Evolutionary conservation across 139 green algal species (phyloP).

Genomic region (Chlorella sp.): DNA sequence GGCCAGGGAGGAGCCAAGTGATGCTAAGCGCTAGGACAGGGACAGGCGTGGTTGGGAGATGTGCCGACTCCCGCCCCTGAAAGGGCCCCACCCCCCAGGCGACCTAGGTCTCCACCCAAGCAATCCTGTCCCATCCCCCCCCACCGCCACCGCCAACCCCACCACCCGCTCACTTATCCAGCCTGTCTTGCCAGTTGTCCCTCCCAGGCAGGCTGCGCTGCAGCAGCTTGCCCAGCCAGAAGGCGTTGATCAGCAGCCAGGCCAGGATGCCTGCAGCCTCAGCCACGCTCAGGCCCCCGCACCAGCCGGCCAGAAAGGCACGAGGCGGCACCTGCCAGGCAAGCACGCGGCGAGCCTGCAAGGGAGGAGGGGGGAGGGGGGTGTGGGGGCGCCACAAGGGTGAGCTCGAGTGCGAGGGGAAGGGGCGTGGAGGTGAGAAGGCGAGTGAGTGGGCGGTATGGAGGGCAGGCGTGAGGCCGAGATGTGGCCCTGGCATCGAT

Average conservation of each 20-base stretch:
- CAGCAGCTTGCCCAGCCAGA: not conserved
- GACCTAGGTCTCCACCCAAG: too few relatives aligned
- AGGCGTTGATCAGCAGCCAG: slow-evolving; percentile 23
- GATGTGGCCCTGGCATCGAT: too few relatives aligned
- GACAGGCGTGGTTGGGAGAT: too few relatives aligned
- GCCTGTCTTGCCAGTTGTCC: not conserved
- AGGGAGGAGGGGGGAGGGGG: not conserved
- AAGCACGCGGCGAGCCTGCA: not conserved
- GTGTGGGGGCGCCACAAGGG: not conserved
- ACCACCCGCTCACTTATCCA: not conserved
- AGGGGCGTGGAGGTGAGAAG: too few relatives aligned
- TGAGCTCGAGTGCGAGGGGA: not conserved
- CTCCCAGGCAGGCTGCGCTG: not conserved
- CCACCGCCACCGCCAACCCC: not conserved
- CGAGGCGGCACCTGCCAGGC: slow-evolving; percentile 31
- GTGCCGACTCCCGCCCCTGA: not conserved
- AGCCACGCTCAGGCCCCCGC: slow-evolving; percentile 26
- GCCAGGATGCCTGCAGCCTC: not conserved
- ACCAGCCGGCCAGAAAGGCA: slow-evolving; percentile 28
- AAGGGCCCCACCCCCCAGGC: not conserved
- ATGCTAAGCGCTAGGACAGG: not conserved
- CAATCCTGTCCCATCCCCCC: not conserved
- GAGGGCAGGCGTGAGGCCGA: too few relatives aligned
- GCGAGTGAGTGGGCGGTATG: too few relatives aligned
- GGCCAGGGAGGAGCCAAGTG: not conserved